Conservation (phyloP, 805 yeast species). For the Ascoidea tarda region DNA sequence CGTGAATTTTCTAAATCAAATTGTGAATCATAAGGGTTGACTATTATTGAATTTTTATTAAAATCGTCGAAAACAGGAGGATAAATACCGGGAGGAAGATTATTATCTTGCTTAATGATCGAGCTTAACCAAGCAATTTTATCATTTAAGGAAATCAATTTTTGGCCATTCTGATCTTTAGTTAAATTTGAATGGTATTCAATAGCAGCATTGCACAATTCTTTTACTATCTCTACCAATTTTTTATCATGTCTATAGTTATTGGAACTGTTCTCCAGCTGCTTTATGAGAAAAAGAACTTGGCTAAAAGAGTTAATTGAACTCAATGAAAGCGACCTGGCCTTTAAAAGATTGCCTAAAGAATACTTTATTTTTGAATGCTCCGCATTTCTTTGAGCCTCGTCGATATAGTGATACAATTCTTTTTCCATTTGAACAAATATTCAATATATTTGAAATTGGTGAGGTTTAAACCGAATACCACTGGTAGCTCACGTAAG, state of each 20-base stretch:
- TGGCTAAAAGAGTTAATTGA: not conserved
- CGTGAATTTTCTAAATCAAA: not conserved
- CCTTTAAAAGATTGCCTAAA: not conserved
- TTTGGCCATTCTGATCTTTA: not conserved
- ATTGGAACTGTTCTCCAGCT: not conserved
- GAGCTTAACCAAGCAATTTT: slow-evolving; percentile 5
- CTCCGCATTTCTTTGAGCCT: not conserved
- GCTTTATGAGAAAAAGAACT: not conserved
- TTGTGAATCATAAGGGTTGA: not conserved
- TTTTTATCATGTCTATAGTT: not conserved
- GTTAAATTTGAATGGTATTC: not conserved
- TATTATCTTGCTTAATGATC: slow-evolving; percentile 1
- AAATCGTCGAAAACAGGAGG: slow-evolving; percentile 3
- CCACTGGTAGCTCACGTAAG: too few species aligned
- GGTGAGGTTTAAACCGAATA: too few species aligned
- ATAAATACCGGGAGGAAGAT: not conserved
- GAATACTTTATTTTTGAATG: not conserved
- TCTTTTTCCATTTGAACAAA: not conserved
- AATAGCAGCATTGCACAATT: not conserved
- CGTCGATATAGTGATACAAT: not conserved
- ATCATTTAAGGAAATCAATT: not conserved
- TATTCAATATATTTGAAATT: too few species aligned
- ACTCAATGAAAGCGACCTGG: not conserved
- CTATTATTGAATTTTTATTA: not conserved
- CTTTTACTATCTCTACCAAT: not conserved